A percentile compares a stretch with the other conserved stretches of the same genome.
phyloP scores from a whole-genome alignment of 768 basidiomycete genomes.

The Mycena galopus region DNA sequence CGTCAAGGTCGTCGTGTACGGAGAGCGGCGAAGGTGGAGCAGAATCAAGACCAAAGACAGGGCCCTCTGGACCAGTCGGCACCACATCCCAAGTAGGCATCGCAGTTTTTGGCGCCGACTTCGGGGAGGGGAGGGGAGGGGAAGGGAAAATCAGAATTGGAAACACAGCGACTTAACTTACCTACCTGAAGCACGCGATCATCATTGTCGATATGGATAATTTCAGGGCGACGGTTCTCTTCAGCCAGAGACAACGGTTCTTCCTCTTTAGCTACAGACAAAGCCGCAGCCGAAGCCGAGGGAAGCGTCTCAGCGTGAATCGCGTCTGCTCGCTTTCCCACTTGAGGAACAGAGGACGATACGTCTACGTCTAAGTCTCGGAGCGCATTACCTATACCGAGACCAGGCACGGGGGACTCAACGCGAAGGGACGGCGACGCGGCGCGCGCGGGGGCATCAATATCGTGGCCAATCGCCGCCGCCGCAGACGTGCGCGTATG shows the following conservation, averaged over 20 bases:
- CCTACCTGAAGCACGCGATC: neutral
- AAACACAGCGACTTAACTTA: neutral
- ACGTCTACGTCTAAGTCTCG: neutral
- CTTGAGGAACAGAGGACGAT: neutral
- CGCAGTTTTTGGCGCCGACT: neutral
- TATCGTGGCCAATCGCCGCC: neutral
- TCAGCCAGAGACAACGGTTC: neutral
- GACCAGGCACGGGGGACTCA: neutral
- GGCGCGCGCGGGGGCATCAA: too few relatives aligned
- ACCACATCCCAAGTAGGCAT: constrained; percentile 30
- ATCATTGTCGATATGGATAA: too few relatives aligned
- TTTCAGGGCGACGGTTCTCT: neutral
- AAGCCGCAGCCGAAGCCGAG: constrained; percentile 18
- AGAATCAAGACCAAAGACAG: neutral
- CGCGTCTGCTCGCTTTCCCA: neutral
- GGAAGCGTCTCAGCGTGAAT: constrained; percentile 4
- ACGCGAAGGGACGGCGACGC: too few relatives aligned
- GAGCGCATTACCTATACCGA: neutral
- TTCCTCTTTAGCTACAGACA: too few relatives aligned
- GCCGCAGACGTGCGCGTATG: neutral
- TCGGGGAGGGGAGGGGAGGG: too few relatives aligned
- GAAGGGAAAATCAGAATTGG: neutral
- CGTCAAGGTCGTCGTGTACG: neutral
- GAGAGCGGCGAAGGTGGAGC: neutral
- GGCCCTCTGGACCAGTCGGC: constrained; percentile 1